Conservation (phyloP, 257 asterid species). For the Solanum sejunctum region DNA sequence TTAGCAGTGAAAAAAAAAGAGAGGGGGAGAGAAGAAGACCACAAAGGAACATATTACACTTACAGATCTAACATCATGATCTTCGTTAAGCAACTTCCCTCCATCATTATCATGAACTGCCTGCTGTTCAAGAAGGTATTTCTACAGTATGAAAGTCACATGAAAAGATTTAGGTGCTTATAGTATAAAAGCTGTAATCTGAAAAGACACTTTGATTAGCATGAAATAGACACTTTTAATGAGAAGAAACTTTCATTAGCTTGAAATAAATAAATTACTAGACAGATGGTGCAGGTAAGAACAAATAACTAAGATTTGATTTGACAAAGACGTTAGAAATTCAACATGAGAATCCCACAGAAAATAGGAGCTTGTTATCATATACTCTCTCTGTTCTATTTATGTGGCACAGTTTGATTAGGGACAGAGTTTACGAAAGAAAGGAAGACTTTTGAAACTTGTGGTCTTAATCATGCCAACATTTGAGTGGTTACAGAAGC, state of each 20-base stretch:
- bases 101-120: conserved; percentile 88
- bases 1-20: neutral
- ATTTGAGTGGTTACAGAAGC: neutral
- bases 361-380: neutral
- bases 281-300: neutral
- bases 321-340: neutral
- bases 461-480: neutral
- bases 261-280: neutral
- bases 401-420: neutral
- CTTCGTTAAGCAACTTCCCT: conserved; percentile 89
- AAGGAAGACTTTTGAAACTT: neutral
- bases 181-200: neutral
- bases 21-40: neutral
- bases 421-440: neutral
- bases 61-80: conserved; percentile 87
- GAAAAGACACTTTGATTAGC: neutral
- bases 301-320: neutral
- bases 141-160: conserved; percentile 29
- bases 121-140: conserved; percentile 86
- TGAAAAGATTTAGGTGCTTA: neutral
- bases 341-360: neutral
- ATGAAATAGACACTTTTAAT: neutral
- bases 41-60: conserved; percentile 20
- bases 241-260: neutral
- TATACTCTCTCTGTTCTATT: neutral